Base-by-base conservation (phyloP, 163 green algal genomes). In the Picocystis sp. region DNA sequence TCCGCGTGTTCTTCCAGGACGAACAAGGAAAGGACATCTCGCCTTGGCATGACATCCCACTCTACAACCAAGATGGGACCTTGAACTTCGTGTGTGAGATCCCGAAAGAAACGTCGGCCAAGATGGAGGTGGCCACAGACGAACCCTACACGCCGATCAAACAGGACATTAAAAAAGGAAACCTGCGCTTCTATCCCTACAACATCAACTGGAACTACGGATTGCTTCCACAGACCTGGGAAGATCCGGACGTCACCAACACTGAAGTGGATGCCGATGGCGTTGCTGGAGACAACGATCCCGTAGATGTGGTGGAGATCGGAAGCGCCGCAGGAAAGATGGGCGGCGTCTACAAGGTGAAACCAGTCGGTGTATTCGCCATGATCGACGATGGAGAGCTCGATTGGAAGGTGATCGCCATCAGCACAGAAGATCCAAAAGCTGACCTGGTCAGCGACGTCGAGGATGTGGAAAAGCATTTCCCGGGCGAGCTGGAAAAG, bases 151-250 rank as follows among this genome's bases (percentile, higher is more conserved):
- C 70, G 11, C 91, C 88, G 51, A 97, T 99, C 81, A 99, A 98
- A 79, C 91, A 99, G 69, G 89, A 97, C 69, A 87, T 78, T 47
- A 99, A 99, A 81, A 99, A 98, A 78, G 90, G 86, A 67, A 96
- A 96, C 72, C 75, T 99, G 48, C 64, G 90, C 2, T 92, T 92
- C 79, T 99, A 99, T 79, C 90, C 90, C 43, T 98, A 98, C 83
- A 97, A 97, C 83, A 99, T 99, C 79, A 94, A 99, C 80, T 99
- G 90, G 87, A 95, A 96, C 80, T 97, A 97, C 63, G 88, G 88
- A 47, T 59, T 97, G 73, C 71, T 96, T 55, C 89, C 89, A 12
- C 86, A 95, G 72, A 99, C 91, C 0, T 99, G 91, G 91, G 91
- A 99, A 75, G 91, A 99, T 73, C 89, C 89, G 2, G 65, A 46